phyloP scores from a whole-genome alignment of 2,329 filamentous ascomycete genomes.

The Phialocephala sp. region DNA sequence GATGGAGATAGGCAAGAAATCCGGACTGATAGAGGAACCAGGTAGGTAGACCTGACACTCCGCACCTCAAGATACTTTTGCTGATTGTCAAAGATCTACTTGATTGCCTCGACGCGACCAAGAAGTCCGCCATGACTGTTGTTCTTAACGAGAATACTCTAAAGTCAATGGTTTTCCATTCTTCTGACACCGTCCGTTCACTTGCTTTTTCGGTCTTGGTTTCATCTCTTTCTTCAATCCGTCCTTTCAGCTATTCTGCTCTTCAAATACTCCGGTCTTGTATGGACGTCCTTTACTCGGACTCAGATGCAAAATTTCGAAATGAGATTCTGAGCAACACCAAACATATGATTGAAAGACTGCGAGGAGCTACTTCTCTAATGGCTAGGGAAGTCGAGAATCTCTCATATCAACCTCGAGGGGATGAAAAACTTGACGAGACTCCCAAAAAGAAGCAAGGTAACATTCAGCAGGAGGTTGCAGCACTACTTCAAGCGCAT shows the following conservation, averaged over 20 bases:
- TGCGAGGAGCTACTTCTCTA: slow-evolving; percentile 69
- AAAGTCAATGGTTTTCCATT: slow-evolving; percentile 58
- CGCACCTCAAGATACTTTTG: slow-evolving; percentile 7
- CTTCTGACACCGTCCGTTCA: slow-evolving; percentile 70
- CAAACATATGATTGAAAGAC: slow-evolving; percentile 76
- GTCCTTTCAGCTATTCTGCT: slow-evolving; percentile 68
- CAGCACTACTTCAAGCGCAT: slow-evolving; percentile 50
- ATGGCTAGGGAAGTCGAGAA: slow-evolving; percentile 50
- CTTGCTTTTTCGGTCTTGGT: slow-evolving; percentile 83
- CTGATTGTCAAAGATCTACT: slow-evolving; percentile 30
- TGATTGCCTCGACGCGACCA: slow-evolving; percentile 46
- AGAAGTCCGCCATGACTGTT: slow-evolving; percentile 42
- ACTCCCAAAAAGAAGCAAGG: slow-evolving; percentile 32
- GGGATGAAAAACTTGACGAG: neutral
- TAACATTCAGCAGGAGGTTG: slow-evolving; percentile 22
- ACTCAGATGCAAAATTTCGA: slow-evolving; percentile 85
- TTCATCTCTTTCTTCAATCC: slow-evolving; percentile 75
- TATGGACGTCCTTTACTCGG: slow-evolving; percentile 76
- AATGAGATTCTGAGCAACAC: slow-evolving; percentile 79
- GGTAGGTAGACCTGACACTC: slow-evolving; percentile 45
- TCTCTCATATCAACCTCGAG: slow-evolving; percentile 24
- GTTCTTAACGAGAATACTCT: slow-evolving; percentile 52
- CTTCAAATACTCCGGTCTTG: slow-evolving; percentile 68
- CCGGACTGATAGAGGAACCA: slow-evolving; percentile 72
- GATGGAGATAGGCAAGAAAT: slow-evolving; percentile 74